phyloP scores from a whole-genome alignment of 2,329 filamentous ascomycete genomes.

The Monilinia aucupariae region DNA sequence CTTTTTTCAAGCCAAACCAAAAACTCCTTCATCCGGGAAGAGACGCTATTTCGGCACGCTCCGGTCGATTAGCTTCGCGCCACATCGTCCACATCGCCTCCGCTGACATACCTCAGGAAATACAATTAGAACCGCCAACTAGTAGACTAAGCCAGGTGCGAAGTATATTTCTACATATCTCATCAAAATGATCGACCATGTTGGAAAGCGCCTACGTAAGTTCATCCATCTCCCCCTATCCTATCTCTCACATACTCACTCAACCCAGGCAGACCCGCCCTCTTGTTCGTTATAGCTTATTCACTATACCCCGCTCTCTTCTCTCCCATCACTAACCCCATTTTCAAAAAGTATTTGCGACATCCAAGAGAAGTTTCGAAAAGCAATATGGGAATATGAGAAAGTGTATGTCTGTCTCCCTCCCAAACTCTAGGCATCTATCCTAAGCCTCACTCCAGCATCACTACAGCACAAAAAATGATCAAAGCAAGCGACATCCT shows the following conservation, averaged over 20 bases:
- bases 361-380: constrained; percentile 86
- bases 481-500: constrained; percentile 60
- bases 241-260: not conserved
- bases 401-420: constrained; percentile 55
- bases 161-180: not conserved
- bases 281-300: constrained; percentile 1
- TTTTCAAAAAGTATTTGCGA: constrained; percentile 69
- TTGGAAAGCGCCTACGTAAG: constrained; percentile 13
- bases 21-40: constrained; percentile 1
- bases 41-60: not conserved
- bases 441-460: constrained; percentile 39
- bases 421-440: not conserved
- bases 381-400: constrained; percentile 76
- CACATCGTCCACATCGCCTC: constrained; percentile 7
- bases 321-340: not conserved
- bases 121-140: not conserved
- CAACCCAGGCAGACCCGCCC: constrained; percentile 1
- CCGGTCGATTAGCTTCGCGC: not conserved
- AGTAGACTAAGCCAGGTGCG: not conserved
- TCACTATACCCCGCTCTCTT: not conserved
- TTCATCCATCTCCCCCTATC: not conserved
- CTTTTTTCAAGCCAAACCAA: not conserved
- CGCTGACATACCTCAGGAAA: constrained; percentile 12
- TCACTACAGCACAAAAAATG: constrained; percentile 63
- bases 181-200: constrained; percentile 4